Base-by-base conservation (phyloP, 805 yeast genomes). In the Saturnispora serradocipensis region DNA sequence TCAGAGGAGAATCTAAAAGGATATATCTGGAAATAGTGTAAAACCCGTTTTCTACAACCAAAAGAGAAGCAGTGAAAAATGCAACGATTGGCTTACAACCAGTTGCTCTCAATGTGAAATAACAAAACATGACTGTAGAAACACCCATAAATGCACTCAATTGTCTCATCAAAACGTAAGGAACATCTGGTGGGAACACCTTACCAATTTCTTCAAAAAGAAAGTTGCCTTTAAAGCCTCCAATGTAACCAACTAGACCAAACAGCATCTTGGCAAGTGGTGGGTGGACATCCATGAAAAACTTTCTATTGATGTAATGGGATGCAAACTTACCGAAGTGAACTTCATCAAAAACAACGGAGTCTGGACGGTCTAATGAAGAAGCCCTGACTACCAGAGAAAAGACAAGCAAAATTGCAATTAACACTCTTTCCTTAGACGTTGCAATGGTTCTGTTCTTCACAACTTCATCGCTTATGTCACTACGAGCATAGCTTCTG, bases 291-390 rank as follows among this genome's bases (percentile, higher is more conserved):
- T 86, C 95, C 85, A 86, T 82, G 70, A 86, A 86, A 64, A 75
- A 86, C 16, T 69, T 70, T 42, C 89, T 87, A 54, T 73, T 68
- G 52, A 86, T 82, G 72, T 90, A 93, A 70, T 91, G 87, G 55
- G 84, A 76, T 18, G 99, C 96, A 70, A 91, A 93, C n/a, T 95
- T 95, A 52, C 99, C 99, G 61, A 93, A 93, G 24, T 49, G 51
- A 18, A 49, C 51, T 28, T 49, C 51, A 49, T 93, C 99, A 61
- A 93, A 93, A 27, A 93, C 98, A 45, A 93, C 98, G 28, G 90
- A 80, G 60, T 81, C 69, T 39, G 99, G 99, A 55, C 70, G 63
- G 27, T 76, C 71, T 53, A 93, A 71, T 50, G 76, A 71, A 57
- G 73, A 71, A 49, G 85, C 72, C 59, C 99, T 80, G 47, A 88